Base-by-base conservation (phyloP, 2,329 filamentous ascomycete genomes). In the Alternaria gansuensis region DNA sequence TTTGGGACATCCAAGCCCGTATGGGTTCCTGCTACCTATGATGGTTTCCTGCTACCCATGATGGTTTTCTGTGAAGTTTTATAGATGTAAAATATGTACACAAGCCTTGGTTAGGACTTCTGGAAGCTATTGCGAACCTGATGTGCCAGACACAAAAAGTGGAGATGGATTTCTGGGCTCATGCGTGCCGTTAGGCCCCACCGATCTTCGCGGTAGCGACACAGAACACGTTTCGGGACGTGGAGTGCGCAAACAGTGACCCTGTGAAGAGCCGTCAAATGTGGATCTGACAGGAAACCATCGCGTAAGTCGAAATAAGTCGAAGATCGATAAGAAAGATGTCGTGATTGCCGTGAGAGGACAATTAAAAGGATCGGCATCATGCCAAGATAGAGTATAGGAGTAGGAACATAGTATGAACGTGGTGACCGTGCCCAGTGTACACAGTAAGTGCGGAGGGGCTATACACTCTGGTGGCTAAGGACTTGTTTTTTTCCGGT, bases 241-340 rank as follows among this genome's bases (percentile, higher is more conserved):
- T 13, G 9, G 13, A 34, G 13, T 34, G 14, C 14, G 34, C 23
- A 51, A 52, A 53, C 54, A 52, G 37, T 29, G 40, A 51, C 17
- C 41, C n/a, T 21, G 29, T 23, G 40, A 28, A n/a, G 21, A 37
- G 40, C 31, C 46, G 33, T 24, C 5, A 23, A 33, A 34, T 37
- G 40, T 46, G 54, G 54, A 51, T 45, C 54, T 53, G 54, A 57
- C 54, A 46, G 48, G 17, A 57, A 52, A 57, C 54, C 52, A 45
- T 23, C 14, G 31, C 29, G 8, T 23, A 48, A 48, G 44, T 7
- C 13, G 29, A 7, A 28, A 40, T 5, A 28, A 3, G 1, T 21
- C 14, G 21, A 29, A 34, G 21, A 14, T 48, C 29, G 29, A 39
- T 14, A 14, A 17, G 21, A 24, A 21, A 33, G 4, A 11, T 9